Evolutionary conservation across 768 basidiomycete species (phyloP).

Genomic region (Galerina marginata): DNA sequence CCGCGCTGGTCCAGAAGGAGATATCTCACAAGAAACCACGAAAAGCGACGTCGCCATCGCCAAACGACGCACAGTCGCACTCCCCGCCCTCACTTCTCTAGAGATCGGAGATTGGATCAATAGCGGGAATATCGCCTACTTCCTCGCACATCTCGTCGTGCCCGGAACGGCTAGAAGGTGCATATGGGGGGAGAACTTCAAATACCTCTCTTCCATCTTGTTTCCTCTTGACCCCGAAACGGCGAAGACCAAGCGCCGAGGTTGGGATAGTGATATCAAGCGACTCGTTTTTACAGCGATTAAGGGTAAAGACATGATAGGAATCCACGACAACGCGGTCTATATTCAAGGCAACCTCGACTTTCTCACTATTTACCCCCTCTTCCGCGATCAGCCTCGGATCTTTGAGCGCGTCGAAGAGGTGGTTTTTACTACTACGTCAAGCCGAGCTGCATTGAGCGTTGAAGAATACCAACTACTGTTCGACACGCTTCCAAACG

Average conservation of each 20-base stretch:
- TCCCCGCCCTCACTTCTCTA: not conserved
- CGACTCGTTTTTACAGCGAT: not conserved
- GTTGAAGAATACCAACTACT: not conserved
- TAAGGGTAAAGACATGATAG: not conserved
- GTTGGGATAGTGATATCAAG: not conserved
- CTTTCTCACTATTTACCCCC: not conserved
- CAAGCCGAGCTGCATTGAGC: not conserved
- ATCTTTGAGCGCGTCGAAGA: constrained; percentile 1
- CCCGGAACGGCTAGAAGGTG: not conserved
- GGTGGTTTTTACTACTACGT: not conserved
- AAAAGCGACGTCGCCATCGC: not conserved
- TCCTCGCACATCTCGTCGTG: constrained; percentile 7
- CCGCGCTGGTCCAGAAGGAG: not conserved
- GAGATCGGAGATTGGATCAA: constrained; percentile 2
- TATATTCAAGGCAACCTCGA: constrained; percentile 1
- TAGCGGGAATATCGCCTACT: not conserved
- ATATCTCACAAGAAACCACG: not conserved
- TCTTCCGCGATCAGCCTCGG: constrained; percentile 1
- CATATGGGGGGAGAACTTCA: constrained; percentile 2
- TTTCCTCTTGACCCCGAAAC: constrained; percentile 1
- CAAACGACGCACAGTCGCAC: not conserved
- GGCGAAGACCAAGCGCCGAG: not conserved
- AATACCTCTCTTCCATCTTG: constrained; percentile 1
- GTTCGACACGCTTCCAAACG: not conserved
- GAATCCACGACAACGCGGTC: not conserved